Percentiles rank a stretch among this genome's conserved stretches.
Conservation (phyloP, 2,329 filamentous ascomycete genomes). For the Stachybotrys chartarum region DNA sequence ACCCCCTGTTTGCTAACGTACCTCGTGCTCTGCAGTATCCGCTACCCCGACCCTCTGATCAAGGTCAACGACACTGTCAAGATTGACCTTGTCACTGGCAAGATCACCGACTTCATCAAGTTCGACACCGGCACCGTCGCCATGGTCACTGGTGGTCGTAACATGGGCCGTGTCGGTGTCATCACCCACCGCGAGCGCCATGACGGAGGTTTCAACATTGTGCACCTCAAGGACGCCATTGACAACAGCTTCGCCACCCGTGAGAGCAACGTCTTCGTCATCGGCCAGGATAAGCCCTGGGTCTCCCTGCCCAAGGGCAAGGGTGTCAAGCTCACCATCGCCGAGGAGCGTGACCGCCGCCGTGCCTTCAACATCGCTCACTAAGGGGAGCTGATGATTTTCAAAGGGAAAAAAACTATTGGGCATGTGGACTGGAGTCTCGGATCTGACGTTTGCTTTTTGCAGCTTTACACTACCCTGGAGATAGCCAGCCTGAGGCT, state of each 20-base stretch:
- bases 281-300: constrained; percentile 98
- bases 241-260: constrained; percentile 99
- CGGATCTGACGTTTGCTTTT: constrained; percentile 31
- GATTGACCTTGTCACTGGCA: constrained; percentile 94
- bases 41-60: constrained; percentile 96
- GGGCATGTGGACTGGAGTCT: constrained; percentile 32
- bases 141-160: constrained; percentile 99
- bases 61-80: constrained; percentile 99
- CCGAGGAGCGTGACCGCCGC: constrained; percentile 97
- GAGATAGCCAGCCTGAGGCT: constrained; percentile 28
- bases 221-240: constrained; percentile 99
- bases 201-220: constrained; percentile 99
- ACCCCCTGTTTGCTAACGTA: constrained; percentile 30
- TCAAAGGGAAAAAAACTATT: constrained; percentile 13
- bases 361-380: constrained; percentile 56
- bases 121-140: constrained; percentile 98
- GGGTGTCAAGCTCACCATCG: constrained; percentile 99
- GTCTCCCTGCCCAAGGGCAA: constrained; percentile 99
- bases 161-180: constrained; percentile 99
- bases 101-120: constrained; percentile 96
- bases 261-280: constrained; percentile 99
- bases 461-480: constrained; percentile 19
- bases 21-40: constrained; percentile 61
- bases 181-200: constrained; percentile 99
- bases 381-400: constrained; percentile 29